Conservation (phyloP, 345 rosid genomes). For the Dimocarpus longan region DNA sequence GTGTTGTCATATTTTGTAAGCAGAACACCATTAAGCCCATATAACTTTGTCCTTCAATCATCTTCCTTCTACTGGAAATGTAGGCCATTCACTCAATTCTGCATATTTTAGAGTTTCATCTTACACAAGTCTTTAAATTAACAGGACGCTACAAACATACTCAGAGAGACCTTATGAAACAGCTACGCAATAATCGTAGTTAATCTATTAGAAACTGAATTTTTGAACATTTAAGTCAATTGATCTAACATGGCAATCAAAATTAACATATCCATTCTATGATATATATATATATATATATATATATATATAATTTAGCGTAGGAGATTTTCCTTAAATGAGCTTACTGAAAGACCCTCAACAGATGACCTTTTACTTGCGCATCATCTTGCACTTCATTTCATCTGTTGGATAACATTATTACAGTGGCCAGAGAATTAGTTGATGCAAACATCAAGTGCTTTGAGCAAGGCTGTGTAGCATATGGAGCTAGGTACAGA, state of each 20-base stretch:
- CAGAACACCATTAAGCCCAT: not conserved
- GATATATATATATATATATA: too few relatives aligned
- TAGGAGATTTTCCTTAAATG: not conserved
- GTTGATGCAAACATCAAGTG: not conserved
- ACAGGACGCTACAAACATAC: not conserved
- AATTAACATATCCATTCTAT: not conserved
- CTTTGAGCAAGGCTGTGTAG: not conserved
- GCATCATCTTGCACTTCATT: not conserved
- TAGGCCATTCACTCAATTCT: not conserved
- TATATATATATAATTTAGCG: not conserved
- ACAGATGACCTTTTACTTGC: not conserved
- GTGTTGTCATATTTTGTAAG: not conserved
- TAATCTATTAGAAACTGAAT: not conserved
- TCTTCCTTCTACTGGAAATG: not conserved
- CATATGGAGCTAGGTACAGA: not conserved
- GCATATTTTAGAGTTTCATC: not conserved
- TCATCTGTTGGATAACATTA: not conserved
- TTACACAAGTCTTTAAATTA: not conserved
- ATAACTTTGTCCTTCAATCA: not conserved
- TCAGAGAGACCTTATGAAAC: not conserved
- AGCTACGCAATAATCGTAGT: not conserved
- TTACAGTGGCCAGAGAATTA: not conserved
- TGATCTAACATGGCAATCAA: too few relatives aligned
- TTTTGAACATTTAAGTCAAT: not conserved
- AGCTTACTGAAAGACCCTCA: too few relatives aligned